Conservation (phyloP, 2,329 filamentous ascomycete genomes). For the Cladosporium phlei region DNA sequence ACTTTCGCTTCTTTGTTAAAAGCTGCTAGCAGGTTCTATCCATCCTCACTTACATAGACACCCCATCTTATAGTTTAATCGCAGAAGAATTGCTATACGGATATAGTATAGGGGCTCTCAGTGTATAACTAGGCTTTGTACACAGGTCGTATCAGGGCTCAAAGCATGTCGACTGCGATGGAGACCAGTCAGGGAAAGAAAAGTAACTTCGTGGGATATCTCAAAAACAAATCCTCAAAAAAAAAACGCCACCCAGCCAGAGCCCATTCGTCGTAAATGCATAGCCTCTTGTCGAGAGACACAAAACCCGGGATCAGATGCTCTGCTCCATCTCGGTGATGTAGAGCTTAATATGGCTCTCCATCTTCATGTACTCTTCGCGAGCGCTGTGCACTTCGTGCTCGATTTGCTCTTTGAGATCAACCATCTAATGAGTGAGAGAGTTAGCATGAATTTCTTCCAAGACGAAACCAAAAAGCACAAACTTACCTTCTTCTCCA, state of each 20-base stretch:
- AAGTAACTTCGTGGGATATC: constrained; percentile 7
- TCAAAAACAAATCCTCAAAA: constrained; percentile 2
- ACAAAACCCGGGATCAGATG: constrained; percentile 41
- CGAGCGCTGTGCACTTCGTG: constrained; percentile 85
- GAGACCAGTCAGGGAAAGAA: neutral
- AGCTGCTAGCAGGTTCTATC: too few relatives aligned
- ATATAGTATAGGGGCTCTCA: too few relatives aligned
- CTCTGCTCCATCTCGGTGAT: constrained; percentile 98
- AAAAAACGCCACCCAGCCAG: neutral
- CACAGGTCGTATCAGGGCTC: too few relatives aligned
- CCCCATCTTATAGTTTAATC: too few relatives aligned
- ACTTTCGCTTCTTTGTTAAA: too few relatives aligned
- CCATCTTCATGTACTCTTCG: constrained; percentile 95
- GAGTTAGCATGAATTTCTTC: constrained; percentile 19
- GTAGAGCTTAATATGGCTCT: constrained; percentile 93
- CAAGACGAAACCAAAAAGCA: neutral
- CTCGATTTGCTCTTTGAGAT: constrained; percentile 96
- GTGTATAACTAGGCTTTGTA: too few relatives aligned
- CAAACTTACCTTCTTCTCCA: constrained; percentile 83
- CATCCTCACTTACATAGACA: too few relatives aligned
- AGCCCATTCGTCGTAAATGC: constrained; percentile 1
- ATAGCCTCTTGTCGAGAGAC: neutral
- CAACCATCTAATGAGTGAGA: constrained; percentile 72
- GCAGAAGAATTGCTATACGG: too few relatives aligned
- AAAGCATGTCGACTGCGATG: neutral